Percentiles rank a stretch among this genome's conserved stretches.
Conservation (phyloP, 805 yeast genomes). For the Saccharomycodes ludwigii region DNA sequence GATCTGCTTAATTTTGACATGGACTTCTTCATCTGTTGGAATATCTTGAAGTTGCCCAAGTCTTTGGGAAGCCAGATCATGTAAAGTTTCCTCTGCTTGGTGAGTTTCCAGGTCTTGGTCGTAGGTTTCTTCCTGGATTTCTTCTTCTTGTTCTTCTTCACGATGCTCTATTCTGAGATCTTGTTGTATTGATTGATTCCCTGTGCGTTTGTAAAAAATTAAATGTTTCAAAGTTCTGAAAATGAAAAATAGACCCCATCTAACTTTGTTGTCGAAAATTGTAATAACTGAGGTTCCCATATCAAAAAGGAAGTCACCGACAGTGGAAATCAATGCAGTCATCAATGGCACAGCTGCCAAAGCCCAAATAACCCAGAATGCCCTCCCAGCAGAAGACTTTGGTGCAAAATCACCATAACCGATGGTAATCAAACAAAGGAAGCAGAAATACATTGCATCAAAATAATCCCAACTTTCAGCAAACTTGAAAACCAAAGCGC, state of each 20-base stretch:
- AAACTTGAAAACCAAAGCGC: constrained; percentile 50
- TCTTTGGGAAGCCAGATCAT: constrained; percentile 10
- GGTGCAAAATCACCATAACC: constrained; percentile 80
- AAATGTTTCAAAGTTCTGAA: not conserved
- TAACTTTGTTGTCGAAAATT: constrained; percentile 2
- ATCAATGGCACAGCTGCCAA: constrained; percentile 74
- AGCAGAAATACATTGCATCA: constrained; percentile 61
- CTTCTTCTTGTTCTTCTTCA: constrained; percentile 3
- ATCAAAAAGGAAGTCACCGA: constrained; percentile 48
- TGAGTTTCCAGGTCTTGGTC: constrained; percentile 1
- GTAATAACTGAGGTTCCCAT: constrained; percentile 13
- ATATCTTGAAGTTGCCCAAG: constrained; percentile 1
- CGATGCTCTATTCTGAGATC: not conserved
- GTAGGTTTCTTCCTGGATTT: constrained; percentile 1
- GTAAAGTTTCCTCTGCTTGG: constrained; percentile 6
- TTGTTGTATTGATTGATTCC: constrained; percentile 3
- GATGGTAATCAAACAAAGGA: constrained; percentile 63
- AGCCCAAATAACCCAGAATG: constrained; percentile 72
- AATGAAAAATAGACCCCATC: not conserved
- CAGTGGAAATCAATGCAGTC: constrained; percentile 65
- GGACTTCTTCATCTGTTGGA: not conserved
- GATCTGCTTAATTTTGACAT: not conserved
- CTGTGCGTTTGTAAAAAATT: not conserved
- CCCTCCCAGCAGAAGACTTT: constrained; percentile 46
- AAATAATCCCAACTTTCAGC: constrained; percentile 67